Conservation (phyloP, 2,329 filamentous ascomycete genomes). For the Tolypocladium nubicola region DNA sequence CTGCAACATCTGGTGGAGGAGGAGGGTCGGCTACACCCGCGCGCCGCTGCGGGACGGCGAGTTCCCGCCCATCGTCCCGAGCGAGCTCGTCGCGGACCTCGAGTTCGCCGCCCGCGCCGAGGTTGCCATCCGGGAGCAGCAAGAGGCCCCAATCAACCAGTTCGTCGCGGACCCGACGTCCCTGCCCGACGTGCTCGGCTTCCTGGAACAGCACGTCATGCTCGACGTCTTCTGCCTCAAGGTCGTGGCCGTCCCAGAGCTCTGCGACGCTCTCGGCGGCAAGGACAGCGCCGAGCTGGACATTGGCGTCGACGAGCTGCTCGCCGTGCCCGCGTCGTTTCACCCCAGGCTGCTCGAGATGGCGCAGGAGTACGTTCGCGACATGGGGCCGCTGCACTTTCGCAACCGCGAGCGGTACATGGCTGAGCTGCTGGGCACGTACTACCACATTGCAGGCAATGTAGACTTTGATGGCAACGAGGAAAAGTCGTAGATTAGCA, state of each 20-base stretch:
- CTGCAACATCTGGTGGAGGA: conserved; percentile 39
- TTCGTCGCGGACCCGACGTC: conserved; percentile 7
- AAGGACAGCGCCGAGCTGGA: conserved; percentile 1
- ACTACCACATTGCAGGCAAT: conserved; percentile 4
- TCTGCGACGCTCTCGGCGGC: conserved; percentile 4
- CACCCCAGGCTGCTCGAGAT: conserved; percentile 6
- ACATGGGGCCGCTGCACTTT: conserved; percentile 8
- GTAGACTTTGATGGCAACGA: background rate
- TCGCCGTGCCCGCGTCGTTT: conserved; percentile 5
- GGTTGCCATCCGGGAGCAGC: conserved; percentile 1
- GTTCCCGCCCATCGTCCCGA: conserved; percentile 1
- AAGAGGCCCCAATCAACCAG: conserved; percentile 1
- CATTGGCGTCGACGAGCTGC: conserved; percentile 4
- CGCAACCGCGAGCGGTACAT: conserved; percentile 10
- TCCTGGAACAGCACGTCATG: conserved; percentile 7
- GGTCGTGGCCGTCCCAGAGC: background rate
- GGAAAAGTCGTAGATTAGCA: background rate
- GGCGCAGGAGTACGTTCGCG: conserved; percentile 5
- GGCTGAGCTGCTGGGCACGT: conserved; percentile 12
- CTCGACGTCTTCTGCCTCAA: conserved; percentile 5
- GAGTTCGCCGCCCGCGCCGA: conserved; percentile 11
- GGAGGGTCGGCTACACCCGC: conserved; percentile 30
- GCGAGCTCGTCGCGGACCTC: conserved; percentile 8
- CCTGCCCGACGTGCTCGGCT: conserved; percentile 5
- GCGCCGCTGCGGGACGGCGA: background rate